Base-by-base conservation (phyloP, 192 early-diverging fungal genomes). In the Coemansia sp. region DNA sequence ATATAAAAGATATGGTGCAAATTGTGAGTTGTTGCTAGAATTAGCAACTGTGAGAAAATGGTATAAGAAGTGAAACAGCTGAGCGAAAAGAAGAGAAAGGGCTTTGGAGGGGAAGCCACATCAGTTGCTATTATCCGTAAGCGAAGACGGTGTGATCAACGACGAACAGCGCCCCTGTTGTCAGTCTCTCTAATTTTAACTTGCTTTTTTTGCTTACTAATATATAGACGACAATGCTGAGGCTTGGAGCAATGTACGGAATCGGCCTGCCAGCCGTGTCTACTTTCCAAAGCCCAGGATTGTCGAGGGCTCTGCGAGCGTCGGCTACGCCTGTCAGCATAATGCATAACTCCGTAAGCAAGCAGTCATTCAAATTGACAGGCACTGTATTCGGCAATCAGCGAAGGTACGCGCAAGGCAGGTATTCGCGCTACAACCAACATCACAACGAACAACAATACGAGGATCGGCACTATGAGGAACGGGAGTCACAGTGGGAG, bases 381-480 rank as follows among this genome's bases (percentile, higher is more conserved):
- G 31, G 54, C 1, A 16, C 27, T 5, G 14, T 54, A 11, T 14
- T 33, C 16, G 51, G 51, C 10, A 54, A 34, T 33, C 54, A 57
- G 54, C 54, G 54, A 34, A 34, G 27, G 33, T 57, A 57, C 31
- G 13, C 16, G 5, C 54, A 34, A 7, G 54, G 31, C 27, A 34
- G 54, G 16, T 57, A 57, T 33, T 57, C 54, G 33, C 54, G 54
- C 54, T 57, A 34, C 14, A 14, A 34, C 54, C 54, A 57, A 33
- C 54, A 57, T 6, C 54, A 57, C 50, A 42, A 73, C 35, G 41
- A 72, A 19, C 36, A 64, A n/a, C 29, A 34, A 21, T 53, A 68
- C 37, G 19, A 67, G 39, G 45, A 71, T 13, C 21, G 54, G 17
- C 44, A 48, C 9, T 21, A 64, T 5, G 41, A 42, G 11, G 54